Conservation (phyloP, 768 basidiomycete species). For the Dentipellis sp. region DNA sequence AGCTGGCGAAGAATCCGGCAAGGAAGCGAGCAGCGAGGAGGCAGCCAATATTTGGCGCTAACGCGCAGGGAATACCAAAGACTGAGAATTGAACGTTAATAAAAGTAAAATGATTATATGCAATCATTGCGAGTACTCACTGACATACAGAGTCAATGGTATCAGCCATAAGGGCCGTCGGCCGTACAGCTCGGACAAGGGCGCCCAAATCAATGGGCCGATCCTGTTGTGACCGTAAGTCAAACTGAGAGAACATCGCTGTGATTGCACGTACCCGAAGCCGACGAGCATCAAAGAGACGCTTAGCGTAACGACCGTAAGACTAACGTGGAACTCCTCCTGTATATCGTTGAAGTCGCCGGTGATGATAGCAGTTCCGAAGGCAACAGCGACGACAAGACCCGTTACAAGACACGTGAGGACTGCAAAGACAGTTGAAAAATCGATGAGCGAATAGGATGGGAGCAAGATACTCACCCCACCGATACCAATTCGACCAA, state of each 20-base stretch:
- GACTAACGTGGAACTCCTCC: constrained; percentile 22
- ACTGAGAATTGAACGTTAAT: constrained; percentile 7
- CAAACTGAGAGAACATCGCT: constrained; percentile 18
- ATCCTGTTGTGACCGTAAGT: constrained; percentile 2
- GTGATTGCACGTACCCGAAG: constrained; percentile 24
- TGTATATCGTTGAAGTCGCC: constrained; percentile 27
- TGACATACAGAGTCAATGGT: constrained; percentile 30
- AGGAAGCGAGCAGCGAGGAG: constrained; percentile 32
- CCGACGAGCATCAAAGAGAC: constrained; percentile 31
- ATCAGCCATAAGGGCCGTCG: constrained; percentile 28
- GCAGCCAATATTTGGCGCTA: constrained; percentile 29
- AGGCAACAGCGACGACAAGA: constrained; percentile 27
- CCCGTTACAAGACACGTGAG: constrained; percentile 23
- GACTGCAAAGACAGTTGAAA: constrained; percentile 10
- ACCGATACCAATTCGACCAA: constrained; percentile 22
- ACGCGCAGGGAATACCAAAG: constrained; percentile 31
- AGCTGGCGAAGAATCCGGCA: constrained; percentile 30
- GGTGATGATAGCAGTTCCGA: constrained; percentile 27
- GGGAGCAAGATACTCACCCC: constrained; percentile 22
- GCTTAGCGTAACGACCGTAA: constrained; percentile 24
- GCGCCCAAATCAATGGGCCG: constrained; percentile 19
- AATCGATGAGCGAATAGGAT: background rate
- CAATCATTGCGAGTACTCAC: constrained; percentile 17
- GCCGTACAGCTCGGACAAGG: constrained; percentile 30
- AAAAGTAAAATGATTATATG: too few species aligned